Evolutionary conservation across 192 early-diverging fungal species (phyloP).

Genomic region (Chytriomyces sp.): DNA sequence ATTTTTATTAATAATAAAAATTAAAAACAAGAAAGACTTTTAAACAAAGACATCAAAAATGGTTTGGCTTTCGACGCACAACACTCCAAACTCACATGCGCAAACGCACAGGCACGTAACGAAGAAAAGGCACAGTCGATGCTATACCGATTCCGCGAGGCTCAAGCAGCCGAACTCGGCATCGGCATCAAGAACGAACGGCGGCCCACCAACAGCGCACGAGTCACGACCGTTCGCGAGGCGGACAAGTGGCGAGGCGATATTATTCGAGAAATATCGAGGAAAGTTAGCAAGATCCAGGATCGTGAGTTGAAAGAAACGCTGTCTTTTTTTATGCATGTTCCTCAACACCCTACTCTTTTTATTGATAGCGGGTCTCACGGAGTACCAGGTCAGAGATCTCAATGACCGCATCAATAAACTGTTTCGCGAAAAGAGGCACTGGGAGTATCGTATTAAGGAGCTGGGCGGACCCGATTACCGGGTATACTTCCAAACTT

Average conservation of each 20-base stretch:
- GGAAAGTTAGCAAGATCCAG: conserved; percentile 88
- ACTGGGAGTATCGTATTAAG: conserved; percentile 89
- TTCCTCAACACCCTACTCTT: not conserved
- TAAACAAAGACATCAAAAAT: no score
- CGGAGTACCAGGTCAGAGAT: conserved; percentile 91
- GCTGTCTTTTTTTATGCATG: conserved; percentile 11
- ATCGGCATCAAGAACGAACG: conserved; percentile 64
- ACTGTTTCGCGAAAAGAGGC: conserved; percentile 83
- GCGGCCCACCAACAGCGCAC: conserved; percentile 77
- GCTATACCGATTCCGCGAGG: conserved; percentile 96
- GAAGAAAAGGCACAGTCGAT: conserved; percentile 98
- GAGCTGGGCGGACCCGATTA: conserved; percentile 95
- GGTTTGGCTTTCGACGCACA: not conserved
- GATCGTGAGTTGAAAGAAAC: conserved; percentile 66
- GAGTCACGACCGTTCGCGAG: conserved; percentile 73
- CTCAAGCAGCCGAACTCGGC: conserved; percentile 83
- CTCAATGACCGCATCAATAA: conserved; percentile 98
- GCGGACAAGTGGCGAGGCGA: conserved; percentile 92
- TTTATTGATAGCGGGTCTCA: conserved; percentile 65
- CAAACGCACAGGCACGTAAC: conserved; percentile 77
- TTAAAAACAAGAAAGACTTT: no score
- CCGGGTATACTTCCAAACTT: conserved; percentile 56
- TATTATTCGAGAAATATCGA: conserved; percentile 85
- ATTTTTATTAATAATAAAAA: no score
- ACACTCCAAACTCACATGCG: not conserved